Conservation (phyloP, 129 eudicot genomes). For the Scalesia atractyloides region DNA sequence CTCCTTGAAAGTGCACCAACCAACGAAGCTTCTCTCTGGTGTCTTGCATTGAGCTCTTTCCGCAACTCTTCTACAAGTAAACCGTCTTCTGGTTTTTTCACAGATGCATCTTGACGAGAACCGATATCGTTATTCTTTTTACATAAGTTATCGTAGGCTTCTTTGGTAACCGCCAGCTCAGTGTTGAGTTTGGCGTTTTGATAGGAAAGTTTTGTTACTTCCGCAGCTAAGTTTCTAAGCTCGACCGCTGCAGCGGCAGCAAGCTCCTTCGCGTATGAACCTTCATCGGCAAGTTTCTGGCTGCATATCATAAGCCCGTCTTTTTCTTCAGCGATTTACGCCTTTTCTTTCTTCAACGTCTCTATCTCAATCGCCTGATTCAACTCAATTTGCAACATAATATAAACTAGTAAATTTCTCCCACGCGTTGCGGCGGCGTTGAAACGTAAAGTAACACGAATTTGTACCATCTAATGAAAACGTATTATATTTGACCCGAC, state of each 20-base stretch:
- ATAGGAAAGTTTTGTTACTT: conserved; percentile 66
- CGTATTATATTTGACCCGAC: too few relatives aligned
- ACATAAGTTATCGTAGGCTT: conserved; percentile 31
- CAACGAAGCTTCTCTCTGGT: conserved; percentile 80
- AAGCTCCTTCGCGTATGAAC: conserved; percentile 83
- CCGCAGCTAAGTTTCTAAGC: conserved; percentile 84
- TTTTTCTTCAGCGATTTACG: conserved; percentile 64
- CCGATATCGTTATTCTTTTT: conserved; percentile 28
- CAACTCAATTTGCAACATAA: conserved; percentile 3
- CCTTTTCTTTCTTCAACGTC: conserved; percentile 72
- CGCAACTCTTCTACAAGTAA: conserved; percentile 52
- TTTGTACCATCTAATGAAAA: too few relatives aligned
- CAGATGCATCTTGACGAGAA: conserved; percentile 21
- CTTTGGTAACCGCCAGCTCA: conserved; percentile 14
- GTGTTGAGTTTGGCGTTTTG: conserved; percentile 13
- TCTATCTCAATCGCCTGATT: conserved; percentile 74
- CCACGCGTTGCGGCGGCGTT: too few relatives aligned
- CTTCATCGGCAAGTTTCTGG: conserved; percentile 83
- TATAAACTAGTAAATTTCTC: not conserved
- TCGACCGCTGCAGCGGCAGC: conserved; percentile 98
- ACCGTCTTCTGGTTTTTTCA: conserved; percentile 45
- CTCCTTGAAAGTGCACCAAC: conserved; percentile 77
- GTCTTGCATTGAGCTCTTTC: conserved; percentile 58
- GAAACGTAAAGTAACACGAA: too few relatives aligned
- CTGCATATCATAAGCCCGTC: conserved; percentile 67